Evolutionary conservation across 345 rosid species (phyloP).

Genomic region (Gossypium ekmanianum): DNA sequence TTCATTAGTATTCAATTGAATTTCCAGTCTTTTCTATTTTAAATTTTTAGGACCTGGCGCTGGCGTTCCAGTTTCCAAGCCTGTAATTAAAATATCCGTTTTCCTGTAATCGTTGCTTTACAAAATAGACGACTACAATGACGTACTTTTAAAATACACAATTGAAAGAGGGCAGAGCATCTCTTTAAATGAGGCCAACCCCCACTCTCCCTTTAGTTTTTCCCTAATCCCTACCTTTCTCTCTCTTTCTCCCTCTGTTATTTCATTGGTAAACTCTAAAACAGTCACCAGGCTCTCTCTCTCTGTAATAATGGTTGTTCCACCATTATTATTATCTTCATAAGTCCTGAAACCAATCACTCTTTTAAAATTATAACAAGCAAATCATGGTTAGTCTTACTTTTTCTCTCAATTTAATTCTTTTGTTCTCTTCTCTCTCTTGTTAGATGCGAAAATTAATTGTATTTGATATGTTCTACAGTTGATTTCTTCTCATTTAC

Average conservation of each 20-base stretch:
- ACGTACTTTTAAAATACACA: slow-evolving; percentile 15
- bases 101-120: not conserved
- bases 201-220: too few species aligned
- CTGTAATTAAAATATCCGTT: not conserved
- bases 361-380: slow-evolving; percentile 17
- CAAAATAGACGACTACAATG: slow-evolving; percentile 8
- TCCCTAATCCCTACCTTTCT: too few species aligned
- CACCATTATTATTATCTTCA: slow-evolving; percentile 12
- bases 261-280: slow-evolving; percentile 43
- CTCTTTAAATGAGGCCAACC: slow-evolving; percentile 27
- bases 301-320: slow-evolving; percentile 24
- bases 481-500: slow-evolving; percentile 32
- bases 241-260: slow-evolving; percentile 16
- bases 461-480: slow-evolving; percentile 4
- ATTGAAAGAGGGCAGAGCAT: slow-evolving; percentile 10
- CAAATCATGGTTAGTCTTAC: slow-evolving; percentile 35
- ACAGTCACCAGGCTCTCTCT: slow-evolving; percentile 20
- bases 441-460: not conserved
- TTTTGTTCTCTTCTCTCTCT: not conserved
- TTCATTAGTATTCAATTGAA: not conserved
- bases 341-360: slow-evolving; percentile 13
- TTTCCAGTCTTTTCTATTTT: not conserved
- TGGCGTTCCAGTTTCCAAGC: slow-evolving; percentile 9
- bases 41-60: not conserved
- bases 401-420: not conserved